These are phyloP conservation scores for Remersonia thermophila DNA, from an alignment of 2,329 filamentous ascomycete genomes.

Conservation along the genomic window DNA sequence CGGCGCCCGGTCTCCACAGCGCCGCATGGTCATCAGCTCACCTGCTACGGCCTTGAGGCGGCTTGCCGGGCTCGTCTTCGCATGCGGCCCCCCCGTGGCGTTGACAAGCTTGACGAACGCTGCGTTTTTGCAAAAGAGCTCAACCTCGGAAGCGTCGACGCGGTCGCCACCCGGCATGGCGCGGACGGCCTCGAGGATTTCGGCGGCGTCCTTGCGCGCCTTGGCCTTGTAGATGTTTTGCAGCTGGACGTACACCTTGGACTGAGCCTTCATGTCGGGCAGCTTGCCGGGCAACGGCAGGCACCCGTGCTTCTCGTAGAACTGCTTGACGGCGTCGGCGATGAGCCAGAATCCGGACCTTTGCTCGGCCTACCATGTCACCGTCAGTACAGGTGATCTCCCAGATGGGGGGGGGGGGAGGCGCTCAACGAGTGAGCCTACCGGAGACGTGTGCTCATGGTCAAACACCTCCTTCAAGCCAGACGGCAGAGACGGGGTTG, in stretches of 20 bases:
- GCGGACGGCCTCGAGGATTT: constrained; percentile 57
- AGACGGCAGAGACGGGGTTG: constrained; percentile 52
- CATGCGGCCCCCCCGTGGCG: constrained; percentile 24
- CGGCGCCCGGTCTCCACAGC: no score
- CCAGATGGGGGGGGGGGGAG: neutral
- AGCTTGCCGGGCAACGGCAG: constrained; percentile 77
- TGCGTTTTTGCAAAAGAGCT: constrained; percentile 90
- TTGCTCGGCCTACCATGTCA: constrained; percentile 31
- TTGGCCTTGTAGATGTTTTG: constrained; percentile 91
- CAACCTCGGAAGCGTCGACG: constrained; percentile 63
- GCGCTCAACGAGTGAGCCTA: constrained; percentile 30
- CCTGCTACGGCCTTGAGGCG: constrained; percentile 41
- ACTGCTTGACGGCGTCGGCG: constrained; percentile 63
- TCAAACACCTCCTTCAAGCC: constrained; percentile 68
- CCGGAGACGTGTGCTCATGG: constrained; percentile 38
- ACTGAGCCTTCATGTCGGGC: constrained; percentile 96
- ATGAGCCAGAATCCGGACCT: constrained; percentile 76
- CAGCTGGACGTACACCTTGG: constrained; percentile 74
- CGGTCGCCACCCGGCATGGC: constrained; percentile 33
- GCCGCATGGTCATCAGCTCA: no score
- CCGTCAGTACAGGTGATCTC: no score
- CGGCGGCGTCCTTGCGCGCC: constrained; percentile 62
- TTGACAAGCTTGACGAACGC: constrained; percentile 84
- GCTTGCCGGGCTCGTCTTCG: constrained; percentile 23
- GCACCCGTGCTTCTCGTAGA: constrained; percentile 59